A percentile compares a stretch with the other conserved stretches of the same genome.
Conservation (phyloP, 768 basidiomycete species). For the Calocera viscosa region DNA sequence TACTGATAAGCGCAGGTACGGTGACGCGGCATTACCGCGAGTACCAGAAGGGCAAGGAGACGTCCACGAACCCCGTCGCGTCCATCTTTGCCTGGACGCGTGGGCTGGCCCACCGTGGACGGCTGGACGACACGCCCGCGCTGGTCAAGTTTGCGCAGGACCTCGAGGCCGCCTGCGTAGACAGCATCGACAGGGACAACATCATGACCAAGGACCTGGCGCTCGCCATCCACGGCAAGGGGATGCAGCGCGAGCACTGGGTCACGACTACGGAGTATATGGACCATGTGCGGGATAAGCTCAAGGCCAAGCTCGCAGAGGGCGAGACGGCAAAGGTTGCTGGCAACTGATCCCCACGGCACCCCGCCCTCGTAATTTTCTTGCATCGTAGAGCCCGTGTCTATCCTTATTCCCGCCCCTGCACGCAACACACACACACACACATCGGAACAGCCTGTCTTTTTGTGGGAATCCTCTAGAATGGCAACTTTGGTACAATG, state of each 20-base stretch:
- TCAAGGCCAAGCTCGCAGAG: conserved; percentile 20
- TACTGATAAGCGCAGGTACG: conserved; percentile 39
- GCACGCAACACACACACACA: too few relatives aligned
- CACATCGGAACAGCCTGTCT: too few relatives aligned
- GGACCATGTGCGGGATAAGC: conserved; percentile 46
- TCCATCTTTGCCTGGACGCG: conserved; percentile 99
- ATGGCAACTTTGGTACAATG: too few relatives aligned
- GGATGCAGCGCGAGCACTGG: conserved; percentile 90
- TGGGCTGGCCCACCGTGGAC: conserved; percentile 83
- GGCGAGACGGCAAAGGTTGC: not conserved
- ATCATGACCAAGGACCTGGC: conserved; percentile 98
- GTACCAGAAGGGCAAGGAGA: conserved; percentile 93
- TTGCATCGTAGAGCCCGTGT: too few relatives aligned
- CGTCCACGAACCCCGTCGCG: conserved; percentile 96
- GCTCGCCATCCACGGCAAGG: conserved; percentile 81
- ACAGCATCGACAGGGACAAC: conserved; percentile 79
- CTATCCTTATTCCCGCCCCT: too few relatives aligned
- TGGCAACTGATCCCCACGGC: too few relatives aligned
- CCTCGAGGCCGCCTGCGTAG: conserved; percentile 78
- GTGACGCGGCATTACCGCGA: conserved; percentile 97
- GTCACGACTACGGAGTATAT: conserved; percentile 89
- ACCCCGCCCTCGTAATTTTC: too few relatives aligned
- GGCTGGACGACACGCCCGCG: conserved; percentile 70
- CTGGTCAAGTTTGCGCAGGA: conserved; percentile 62
- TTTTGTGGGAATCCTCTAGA: too few relatives aligned